Percentiles rank a stretch among this genome's conserved stretches.
These are phyloP conservation scores for Sporisorium graminicola DNA, from an alignment of 1,284 basidiomycete genomes.

Conservation along the genomic window DNA sequence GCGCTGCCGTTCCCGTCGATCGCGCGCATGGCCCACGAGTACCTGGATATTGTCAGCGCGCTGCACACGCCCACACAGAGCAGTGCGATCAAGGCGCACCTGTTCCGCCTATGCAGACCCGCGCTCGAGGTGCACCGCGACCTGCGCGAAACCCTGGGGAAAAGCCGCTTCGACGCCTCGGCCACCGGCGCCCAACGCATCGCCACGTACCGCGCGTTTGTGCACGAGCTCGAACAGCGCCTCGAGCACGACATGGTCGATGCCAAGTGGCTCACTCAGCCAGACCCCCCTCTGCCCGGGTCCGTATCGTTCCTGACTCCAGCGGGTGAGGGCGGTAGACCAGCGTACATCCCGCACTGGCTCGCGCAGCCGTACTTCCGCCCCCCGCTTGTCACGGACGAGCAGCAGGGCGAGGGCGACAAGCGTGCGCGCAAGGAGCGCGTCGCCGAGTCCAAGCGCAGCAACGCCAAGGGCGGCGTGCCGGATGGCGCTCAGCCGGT, in stretches of 20 bases:
- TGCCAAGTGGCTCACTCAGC: slow-evolving; percentile 16
- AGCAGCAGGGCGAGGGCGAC: slow-evolving; percentile 2
- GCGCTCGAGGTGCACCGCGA: slow-evolving; percentile 80
- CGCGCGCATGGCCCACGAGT: slow-evolving; percentile 82
- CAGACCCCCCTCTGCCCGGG: slow-evolving; percentile 33
- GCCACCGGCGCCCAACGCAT: slow-evolving; percentile 72
- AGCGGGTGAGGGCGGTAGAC: slow-evolving; percentile 68
- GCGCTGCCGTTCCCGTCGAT: slow-evolving; percentile 75
- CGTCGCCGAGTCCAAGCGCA: slow-evolving; percentile 16
- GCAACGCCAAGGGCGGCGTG: no score
- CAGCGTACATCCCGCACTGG: slow-evolving; percentile 81
- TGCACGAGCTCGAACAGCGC: slow-evolving; percentile 77
- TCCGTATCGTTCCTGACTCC: slow-evolving; percentile 34
- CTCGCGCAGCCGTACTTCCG: slow-evolving; percentile 87
- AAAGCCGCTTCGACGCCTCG: slow-evolving; percentile 52
- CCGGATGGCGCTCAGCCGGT: neutral
- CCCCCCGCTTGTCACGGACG: slow-evolving; percentile 66
- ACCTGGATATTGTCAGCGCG: slow-evolving; percentile 82
- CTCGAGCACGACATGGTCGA: slow-evolving; percentile 74
- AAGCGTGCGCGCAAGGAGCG: slow-evolving; percentile 4
- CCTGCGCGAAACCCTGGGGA: slow-evolving; percentile 79
- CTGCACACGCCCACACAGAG: slow-evolving; percentile 80
- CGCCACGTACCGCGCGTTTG: slow-evolving; percentile 75
- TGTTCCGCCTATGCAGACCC: slow-evolving; percentile 91
- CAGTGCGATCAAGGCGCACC: slow-evolving; percentile 87